phyloP scores from a whole-genome alignment of 2,329 filamentous ascomycete species.

The Teratosphaeria pseudoeucalypti region DNA sequence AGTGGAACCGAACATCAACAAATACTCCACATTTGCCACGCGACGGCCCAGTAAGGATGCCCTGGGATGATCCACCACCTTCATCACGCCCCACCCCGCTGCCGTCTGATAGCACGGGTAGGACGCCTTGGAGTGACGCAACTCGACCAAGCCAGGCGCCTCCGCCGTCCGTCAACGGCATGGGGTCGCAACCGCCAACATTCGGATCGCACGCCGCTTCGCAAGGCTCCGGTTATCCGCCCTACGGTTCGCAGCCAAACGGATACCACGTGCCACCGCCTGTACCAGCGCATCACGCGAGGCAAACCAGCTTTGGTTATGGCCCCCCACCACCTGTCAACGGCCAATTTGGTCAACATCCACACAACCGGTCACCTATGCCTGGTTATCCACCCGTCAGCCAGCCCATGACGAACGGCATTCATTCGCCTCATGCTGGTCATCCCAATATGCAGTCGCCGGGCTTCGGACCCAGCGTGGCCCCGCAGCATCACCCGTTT shows the following conservation, averaged over 20 bases:
- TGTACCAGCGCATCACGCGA: conserved; percentile 12
- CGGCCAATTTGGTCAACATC: not conserved
- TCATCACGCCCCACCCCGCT: not conserved
- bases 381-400: conserved; percentile 14
- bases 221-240: conserved; percentile 13
- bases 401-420: conserved; percentile 22
- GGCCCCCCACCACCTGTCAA: conserved; percentile 10
- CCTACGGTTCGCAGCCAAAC: conserved; percentile 17
- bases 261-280: conserved; percentile 10
- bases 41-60: conserved; percentile 16
- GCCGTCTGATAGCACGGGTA: not conserved
- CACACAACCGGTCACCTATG: conserved; percentile 7
- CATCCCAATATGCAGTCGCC: conserved; percentile 26
- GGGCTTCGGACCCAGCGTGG: conserved; percentile 20
- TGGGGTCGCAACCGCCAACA: conserved; percentile 9
- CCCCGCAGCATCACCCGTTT: conserved; percentile 19
- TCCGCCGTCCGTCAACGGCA: conserved; percentile 6
- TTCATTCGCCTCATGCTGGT: conserved; percentile 23
- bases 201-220: conserved; percentile 2
- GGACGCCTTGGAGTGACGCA: conserved; percentile 1
- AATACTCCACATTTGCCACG: conserved; percentile 7
- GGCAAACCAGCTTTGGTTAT: conserved; percentile 14
- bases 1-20: conserved; percentile 11
- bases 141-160: conserved; percentile 12
- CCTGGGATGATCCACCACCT: conserved; percentile 15